phyloP scores from a whole-genome alignment of 441 rosid genomes.

The Lepidium campestre region DNA sequence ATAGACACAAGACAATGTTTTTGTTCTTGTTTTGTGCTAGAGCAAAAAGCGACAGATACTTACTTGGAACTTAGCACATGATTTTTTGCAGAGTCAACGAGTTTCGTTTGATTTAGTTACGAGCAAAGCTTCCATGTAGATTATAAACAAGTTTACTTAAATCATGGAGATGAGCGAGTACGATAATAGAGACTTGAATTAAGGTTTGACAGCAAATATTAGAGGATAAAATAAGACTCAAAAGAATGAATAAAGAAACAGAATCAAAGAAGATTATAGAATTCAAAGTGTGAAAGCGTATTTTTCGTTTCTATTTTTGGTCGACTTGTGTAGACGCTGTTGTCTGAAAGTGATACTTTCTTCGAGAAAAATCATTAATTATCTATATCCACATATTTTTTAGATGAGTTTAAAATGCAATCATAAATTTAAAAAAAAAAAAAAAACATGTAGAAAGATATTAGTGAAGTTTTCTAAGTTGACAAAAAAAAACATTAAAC shows the following conservation, averaged over 20 bases:
- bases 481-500: no score
- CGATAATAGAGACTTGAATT: background rate
- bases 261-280: background rate
- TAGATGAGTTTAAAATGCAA: no score
- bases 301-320: background rate
- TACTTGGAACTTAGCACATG: constrained; percentile 8
- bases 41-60: background rate
- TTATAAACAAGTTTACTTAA: constrained; percentile 8
- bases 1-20: background rate
- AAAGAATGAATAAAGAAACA: background rate
- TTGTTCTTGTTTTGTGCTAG: background rate
- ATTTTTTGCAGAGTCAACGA: constrained; percentile 9
- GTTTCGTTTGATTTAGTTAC: background rate
- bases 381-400: background rate
- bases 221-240: background rate
- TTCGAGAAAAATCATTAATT: background rate
- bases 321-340: background rate
- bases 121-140: background rate
- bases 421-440: no score
- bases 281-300: background rate
- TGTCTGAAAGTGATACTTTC: background rate
- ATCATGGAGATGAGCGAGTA: background rate
- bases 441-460: no score
- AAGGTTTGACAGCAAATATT: constrained; percentile 10
- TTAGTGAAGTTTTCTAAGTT: no score